Evolutionary conservation across 2,329 filamentous ascomycete genomes (phyloP).

Genomic region (Fusarium fracticaudum): DNA sequence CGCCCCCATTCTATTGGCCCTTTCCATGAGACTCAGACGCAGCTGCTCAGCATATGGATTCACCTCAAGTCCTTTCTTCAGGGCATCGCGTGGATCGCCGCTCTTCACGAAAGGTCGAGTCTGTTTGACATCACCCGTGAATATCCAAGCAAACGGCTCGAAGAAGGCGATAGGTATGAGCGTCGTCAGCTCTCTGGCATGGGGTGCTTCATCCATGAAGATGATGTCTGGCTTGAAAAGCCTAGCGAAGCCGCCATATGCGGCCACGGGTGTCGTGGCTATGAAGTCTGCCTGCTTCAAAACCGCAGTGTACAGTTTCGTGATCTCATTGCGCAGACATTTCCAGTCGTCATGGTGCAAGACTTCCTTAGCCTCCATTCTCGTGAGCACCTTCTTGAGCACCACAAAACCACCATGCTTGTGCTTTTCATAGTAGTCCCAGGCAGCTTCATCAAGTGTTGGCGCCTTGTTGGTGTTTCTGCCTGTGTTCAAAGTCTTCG

Average conservation of each 20-base stretch:
- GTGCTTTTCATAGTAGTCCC: slow-evolving; percentile 51
- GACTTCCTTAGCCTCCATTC: slow-evolving; percentile 43
- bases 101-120: slow-evolving; percentile 55
- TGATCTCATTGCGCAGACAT: slow-evolving; percentile 45
- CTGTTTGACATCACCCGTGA: slow-evolving; percentile 57
- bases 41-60: slow-evolving; percentile 49
- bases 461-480: slow-evolving; percentile 45
- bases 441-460: slow-evolving; percentile 55
- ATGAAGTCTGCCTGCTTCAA: slow-evolving; percentile 55
- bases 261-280: slow-evolving; percentile 58
- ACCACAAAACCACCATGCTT: slow-evolving; percentile 45
- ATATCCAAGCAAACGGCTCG: slow-evolving; percentile 55
- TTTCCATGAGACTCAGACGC: slow-evolving; percentile 51
- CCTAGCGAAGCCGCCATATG: slow-evolving; percentile 49
- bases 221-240: slow-evolving; percentile 84
- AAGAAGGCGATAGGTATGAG: slow-evolving; percentile 57
- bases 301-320: slow-evolving; percentile 51
- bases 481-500: slow-evolving; percentile 13
- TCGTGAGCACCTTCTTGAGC: slow-evolving; percentile 50
- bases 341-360: slow-evolving; percentile 43
- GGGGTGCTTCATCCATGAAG: slow-evolving; percentile 78
- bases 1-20: slow-evolving; percentile 47
- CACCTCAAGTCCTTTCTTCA: slow-evolving; percentile 33
- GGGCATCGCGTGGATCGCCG: slow-evolving; percentile 21
- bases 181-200: slow-evolving; percentile 57